Conservation (phyloP, 176 grass and related monocot species). For the Otatea glauca region DNA sequence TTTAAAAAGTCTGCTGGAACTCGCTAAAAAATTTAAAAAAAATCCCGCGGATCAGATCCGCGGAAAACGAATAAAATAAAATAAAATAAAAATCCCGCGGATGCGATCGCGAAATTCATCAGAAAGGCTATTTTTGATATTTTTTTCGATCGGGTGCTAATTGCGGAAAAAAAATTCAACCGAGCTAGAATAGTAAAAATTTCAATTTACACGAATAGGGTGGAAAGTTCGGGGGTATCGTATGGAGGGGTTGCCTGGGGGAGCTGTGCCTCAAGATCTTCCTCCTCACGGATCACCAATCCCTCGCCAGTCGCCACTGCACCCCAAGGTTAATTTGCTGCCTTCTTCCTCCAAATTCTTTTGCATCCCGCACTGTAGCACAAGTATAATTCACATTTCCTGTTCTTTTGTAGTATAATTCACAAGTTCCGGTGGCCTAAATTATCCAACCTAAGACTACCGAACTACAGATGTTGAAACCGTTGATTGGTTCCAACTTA, state of each 20-base stretch:
- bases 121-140: too few species aligned
- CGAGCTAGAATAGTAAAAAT: too few species aligned
- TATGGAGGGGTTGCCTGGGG: constrained; percentile 61
- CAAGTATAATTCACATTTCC: neutral
- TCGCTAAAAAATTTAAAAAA: too few species aligned
- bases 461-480: neutral
- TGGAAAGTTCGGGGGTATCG: too few species aligned
- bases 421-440: neutral
- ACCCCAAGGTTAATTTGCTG: constrained; percentile 57
- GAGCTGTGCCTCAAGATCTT: constrained; percentile 85
- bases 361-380: neutral
- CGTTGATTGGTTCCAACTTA: neutral
- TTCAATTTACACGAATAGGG: neutral
- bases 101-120: too few species aligned
- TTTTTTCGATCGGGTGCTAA: too few species aligned
- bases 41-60: too few species aligned
- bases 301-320: constrained; percentile 73
- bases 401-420: neutral
- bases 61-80: too few species aligned
- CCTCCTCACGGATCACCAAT: constrained; percentile 66
- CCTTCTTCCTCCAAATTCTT: neutral
- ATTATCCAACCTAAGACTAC: neutral
- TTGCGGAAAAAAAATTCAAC: too few species aligned
- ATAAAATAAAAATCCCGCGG: too few species aligned
- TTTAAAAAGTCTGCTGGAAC: too few species aligned